These are phyloP conservation scores for Ophiostoma sp. DNA, from an alignment of 2,329 filamentous ascomycete species.

Conservation along the genomic window DNA sequence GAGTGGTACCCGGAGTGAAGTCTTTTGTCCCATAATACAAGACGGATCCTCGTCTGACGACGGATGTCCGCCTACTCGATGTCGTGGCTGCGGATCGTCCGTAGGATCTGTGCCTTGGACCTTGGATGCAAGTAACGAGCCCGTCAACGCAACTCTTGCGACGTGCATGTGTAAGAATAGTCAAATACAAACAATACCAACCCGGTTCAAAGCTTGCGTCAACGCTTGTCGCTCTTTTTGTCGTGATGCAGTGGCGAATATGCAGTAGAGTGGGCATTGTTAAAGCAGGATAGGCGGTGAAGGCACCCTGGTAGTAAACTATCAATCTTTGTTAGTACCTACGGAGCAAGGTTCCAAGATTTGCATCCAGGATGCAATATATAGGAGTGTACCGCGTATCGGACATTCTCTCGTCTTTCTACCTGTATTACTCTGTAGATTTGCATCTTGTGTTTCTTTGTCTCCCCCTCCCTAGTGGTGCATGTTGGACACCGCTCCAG, in stretches of 20 bases:
- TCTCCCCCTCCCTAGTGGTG: not conserved
- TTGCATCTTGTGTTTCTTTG: not conserved
- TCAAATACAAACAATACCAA: not conserved
- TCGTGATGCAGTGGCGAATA: slow-evolving; percentile 12
- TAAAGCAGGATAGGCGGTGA: slow-evolving; percentile 8
- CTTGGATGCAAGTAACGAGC: not conserved
- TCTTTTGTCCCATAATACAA: too few relatives aligned
- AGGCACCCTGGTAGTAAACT: not conserved
- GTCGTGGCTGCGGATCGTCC: not conserved
- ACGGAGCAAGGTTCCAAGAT: not conserved
- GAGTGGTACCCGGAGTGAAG: too few relatives aligned
- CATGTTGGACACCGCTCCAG: too few relatives aligned
- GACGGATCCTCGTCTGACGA: not conserved
- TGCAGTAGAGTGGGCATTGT: slow-evolving; percentile 3
- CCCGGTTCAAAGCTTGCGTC: not conserved
- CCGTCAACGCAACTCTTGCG: not conserved
- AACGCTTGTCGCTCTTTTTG: not conserved
- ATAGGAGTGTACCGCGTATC: not conserved
- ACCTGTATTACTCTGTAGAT: not conserved
- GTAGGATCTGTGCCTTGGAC: not conserved
- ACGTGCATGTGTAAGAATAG: not conserved
- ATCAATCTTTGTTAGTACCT: not conserved
- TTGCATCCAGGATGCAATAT: slow-evolving; percentile 1
- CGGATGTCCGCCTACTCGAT: not conserved
- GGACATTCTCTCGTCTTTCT: not conserved